Evolutionary conservation across 176 grass and related monocot genomes (phyloP), one percentile per base, ranked within the genome.

Genomic region (Aegilops bicornis): DNA sequence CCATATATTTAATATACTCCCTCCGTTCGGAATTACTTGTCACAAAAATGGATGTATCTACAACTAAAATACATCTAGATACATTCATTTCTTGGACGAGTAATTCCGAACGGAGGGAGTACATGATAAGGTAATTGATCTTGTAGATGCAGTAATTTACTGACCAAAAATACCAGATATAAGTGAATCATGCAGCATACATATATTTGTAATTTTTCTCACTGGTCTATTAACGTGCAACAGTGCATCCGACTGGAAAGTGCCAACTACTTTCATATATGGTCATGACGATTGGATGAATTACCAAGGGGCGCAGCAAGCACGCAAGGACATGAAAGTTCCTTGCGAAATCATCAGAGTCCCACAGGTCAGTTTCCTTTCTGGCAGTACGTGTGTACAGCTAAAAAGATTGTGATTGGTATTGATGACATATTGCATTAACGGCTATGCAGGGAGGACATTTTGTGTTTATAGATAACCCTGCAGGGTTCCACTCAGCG

Each of bases 401-500:
- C 35, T 79, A 35, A 9, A 16, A 16, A 37, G 1, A 42, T 48
- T 15, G 45, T 45, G 42, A 45, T 62, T 52, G 1, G 67, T 16
- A 54, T 61, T 22, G 47, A 79, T 23, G 24, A 37, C 10, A 2
- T 29, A 32, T 64, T 64, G 61, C 48, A 24, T 86, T 16, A 14
- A 65, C 33, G 65, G 24, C 78, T 23, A 50, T 82, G 84, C 90
- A 98, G 96, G 87, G 66, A 54, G 96, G 96, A 14, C 96, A 98
- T 77, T 98, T 98, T 88, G 92, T 98, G 17, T 98, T 98, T n/a
- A 94, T 98, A 27, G 96, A 98, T 82, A 98, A 98, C 71, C 90
- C 96, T 52, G 89, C 60, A 33, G 96, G 61, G 27, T 98, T 98
- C 84, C 96, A 98, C 82, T 91, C 84, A 13, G 92, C 93, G 1